A percentile compares a stretch with the other conserved stretches of the same genome.
These are phyloP conservation scores for Coix lacrymajobi DNA, from an alignment of 176 grass and related monocot species.

Conservation along the genomic window DNA sequence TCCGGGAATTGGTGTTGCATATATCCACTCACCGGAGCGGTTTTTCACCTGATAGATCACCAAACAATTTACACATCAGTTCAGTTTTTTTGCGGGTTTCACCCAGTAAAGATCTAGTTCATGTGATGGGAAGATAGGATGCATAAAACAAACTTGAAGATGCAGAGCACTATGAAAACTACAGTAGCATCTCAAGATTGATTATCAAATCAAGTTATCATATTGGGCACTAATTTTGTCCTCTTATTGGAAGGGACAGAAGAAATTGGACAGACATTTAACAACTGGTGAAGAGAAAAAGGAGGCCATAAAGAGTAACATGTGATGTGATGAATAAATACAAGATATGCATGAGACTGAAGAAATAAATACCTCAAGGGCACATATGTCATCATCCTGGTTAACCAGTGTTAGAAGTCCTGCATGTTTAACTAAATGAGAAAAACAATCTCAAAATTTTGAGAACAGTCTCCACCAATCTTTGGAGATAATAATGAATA, in stretches of 20 bases:
- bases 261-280: neutral
- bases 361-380: constrained; percentile 74
- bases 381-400: constrained; percentile 83
- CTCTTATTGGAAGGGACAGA: neutral
- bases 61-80: neutral
- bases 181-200: neutral
- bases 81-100: neutral
- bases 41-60: constrained; percentile 58
- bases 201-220: neutral
- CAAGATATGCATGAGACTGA: neutral
- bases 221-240: neutral
- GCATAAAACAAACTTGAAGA: neutral
- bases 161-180: neutral
- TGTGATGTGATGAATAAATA: neutral
- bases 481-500: neutral
- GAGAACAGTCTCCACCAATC: neutral
- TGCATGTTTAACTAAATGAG: constrained; percentile 29
- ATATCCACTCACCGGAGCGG: constrained; percentile 76
- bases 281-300: neutral
- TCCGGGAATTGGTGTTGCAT: constrained; percentile 67
- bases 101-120: neutral
- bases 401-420: constrained; percentile 89
- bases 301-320: neutral
- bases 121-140: neutral
- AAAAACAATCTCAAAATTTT: neutral